phyloP scores from a whole-genome alignment of 768 basidiomycete species.

The Russula sp. region DNA sequence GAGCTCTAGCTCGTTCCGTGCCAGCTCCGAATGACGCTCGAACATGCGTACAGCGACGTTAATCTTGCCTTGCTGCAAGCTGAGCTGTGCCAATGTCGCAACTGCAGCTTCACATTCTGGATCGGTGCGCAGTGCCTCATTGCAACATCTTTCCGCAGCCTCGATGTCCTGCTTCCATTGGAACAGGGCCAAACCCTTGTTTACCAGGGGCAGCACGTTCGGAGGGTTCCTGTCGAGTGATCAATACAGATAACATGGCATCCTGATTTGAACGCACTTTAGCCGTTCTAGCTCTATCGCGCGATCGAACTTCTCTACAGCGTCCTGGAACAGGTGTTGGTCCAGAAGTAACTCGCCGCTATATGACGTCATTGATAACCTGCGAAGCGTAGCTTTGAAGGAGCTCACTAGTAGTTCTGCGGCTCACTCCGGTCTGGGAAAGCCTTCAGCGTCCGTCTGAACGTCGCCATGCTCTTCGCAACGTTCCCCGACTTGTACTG shows the following conservation, averaged over 20 bases:
- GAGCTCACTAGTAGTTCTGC: constrained; percentile 85
- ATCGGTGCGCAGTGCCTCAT: constrained; percentile 84
- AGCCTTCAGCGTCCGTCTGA: constrained; percentile 73
- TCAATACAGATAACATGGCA: constrained; percentile 15
- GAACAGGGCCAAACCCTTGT: constrained; percentile 95
- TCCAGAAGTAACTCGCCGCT: constrained; percentile 95
- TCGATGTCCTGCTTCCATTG: constrained; percentile 92
- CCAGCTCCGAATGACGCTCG: constrained; percentile 73
- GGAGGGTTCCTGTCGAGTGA: constrained; percentile 34
- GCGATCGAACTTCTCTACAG: constrained; percentile 87
- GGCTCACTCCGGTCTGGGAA: constrained; percentile 89
- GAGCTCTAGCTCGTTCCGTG: constrained; percentile 87
- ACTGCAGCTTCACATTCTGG: constrained; percentile 95
- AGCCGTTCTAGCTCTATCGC: constrained; percentile 83
- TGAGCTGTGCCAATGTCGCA: constrained; percentile 90
- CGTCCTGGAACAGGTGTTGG: constrained; percentile 81
- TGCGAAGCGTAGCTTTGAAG: neutral
- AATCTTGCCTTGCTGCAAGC: constrained; percentile 85
- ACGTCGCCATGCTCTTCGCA: constrained; percentile 82
- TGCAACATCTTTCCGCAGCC: constrained; percentile 77
- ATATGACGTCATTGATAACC: constrained; percentile 6
- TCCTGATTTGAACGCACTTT: constrained; percentile 42
- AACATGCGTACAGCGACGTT: constrained; percentile 85
- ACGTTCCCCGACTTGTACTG: constrained; percentile 85
- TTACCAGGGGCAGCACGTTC: constrained; percentile 92